Conservation (phyloP, 1,284 basidiomycete genomes). For the Cutaneotrichosporon sp. region DNA sequence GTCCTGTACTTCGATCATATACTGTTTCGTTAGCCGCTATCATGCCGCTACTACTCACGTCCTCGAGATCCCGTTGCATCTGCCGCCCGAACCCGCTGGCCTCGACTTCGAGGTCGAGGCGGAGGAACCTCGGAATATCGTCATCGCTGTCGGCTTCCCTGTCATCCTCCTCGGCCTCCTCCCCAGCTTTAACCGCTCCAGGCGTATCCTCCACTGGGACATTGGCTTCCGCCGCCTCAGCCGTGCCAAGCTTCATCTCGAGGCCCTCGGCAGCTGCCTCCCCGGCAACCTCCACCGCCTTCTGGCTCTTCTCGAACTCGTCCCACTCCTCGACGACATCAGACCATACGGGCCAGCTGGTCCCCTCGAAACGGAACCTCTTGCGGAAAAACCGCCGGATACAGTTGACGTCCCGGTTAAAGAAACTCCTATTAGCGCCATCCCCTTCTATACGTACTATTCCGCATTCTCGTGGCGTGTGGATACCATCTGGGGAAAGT, state of each 20-base stretch:
- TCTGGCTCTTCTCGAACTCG: conserved; percentile 16
- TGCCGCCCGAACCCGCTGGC: conserved; percentile 85
- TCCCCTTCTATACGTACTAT: conserved; percentile 58
- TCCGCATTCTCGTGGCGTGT: conserved; percentile 95
- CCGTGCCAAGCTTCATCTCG: conserved; percentile 26
- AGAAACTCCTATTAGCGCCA: conserved; percentile 64
- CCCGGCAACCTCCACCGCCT: conserved; percentile 1
- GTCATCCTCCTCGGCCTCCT: not conserved
- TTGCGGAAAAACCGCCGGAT: conserved; percentile 89
- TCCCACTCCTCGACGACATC: conserved; percentile 53
- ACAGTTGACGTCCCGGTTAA: conserved; percentile 96
- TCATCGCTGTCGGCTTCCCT: not conserved
- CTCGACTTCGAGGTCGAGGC: conserved; percentile 79
- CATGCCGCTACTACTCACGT: conserved; percentile 55
- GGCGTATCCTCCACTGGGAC: no score
- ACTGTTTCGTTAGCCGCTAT: conserved; percentile 44
- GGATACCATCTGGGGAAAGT: conserved; percentile 99
- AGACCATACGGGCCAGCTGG: conserved; percentile 77
- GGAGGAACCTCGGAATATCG: conserved; percentile 50
- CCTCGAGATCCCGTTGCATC: conserved; percentile 74
- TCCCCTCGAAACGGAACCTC: conserved; percentile 87
- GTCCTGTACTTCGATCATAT: conserved; percentile 51
- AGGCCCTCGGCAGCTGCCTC: conserved; percentile 6
- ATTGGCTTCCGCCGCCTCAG: no score
- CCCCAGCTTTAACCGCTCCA: no score